phyloP scores from a whole-genome alignment of 495 filamentous ascomycete genomes.

The Pseudevernia furfuracea region DNA sequence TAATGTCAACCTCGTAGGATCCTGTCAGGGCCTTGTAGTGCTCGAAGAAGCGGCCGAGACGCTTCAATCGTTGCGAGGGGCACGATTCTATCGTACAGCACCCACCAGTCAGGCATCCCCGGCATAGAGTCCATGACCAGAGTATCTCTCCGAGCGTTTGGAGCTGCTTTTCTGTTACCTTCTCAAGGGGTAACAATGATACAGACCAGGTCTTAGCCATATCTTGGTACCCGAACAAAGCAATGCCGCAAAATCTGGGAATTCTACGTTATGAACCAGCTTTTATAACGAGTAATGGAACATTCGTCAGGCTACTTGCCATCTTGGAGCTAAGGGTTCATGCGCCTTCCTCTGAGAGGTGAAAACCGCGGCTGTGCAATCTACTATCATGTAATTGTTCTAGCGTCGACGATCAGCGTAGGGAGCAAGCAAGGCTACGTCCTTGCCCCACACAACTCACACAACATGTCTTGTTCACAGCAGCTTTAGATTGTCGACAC shows the following conservation, averaged over 20 bases:
- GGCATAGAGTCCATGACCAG: slow-evolving; percentile 31
- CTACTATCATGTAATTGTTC: not conserved
- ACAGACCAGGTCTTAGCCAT: not conserved
- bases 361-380: slow-evolving; percentile 1
- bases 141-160: slow-evolving; percentile 14
- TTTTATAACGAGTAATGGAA: not conserved
- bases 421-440: not conserved
- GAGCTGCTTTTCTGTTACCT: slow-evolving; percentile 8
- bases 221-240: not conserved
- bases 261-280: not conserved
- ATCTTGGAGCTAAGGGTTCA: not conserved
- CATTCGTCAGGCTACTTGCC: not conserved
- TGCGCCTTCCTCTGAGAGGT: not conserved
- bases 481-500: not conserved
- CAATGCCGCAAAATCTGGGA: not conserved
- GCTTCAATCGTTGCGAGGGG: slow-evolving; percentile 22
- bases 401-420: not conserved
- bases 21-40: slow-evolving; percentile 28
- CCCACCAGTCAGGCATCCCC: slow-evolving; percentile 20
- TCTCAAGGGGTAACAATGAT: slow-evolving; percentile 7
- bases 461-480: not conserved
- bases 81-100: slow-evolving; percentile 19
- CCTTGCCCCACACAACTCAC: not conserved
- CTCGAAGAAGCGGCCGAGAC: slow-evolving; percentile 30
- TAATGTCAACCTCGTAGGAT: slow-evolving; percentile 27